Conservation (phyloP, 306 rosid species). For the Begonia peltatifolia region DNA sequence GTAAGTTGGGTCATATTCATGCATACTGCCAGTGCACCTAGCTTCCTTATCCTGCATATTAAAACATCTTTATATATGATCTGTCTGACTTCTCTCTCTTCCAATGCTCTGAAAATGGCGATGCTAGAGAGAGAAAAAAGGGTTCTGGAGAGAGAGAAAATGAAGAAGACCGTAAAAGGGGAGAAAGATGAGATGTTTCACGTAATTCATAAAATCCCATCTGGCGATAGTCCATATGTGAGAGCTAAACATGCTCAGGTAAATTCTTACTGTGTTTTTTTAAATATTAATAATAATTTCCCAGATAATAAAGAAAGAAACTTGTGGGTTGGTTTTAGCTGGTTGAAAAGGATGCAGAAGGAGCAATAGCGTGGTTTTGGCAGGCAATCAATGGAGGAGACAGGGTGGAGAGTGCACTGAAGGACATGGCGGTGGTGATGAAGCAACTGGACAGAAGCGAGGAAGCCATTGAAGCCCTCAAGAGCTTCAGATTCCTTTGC, state of each 20-base stretch:
- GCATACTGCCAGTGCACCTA: too few relatives aligned
- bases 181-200: slow-evolving; percentile 58
- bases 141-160: slow-evolving; percentile 3
- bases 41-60: too few relatives aligned
- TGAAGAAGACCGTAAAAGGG: slow-evolving; percentile 20
- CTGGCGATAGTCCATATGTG: slow-evolving; percentile 77
- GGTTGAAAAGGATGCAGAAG: slow-evolving; percentile 66
- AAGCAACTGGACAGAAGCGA: slow-evolving; percentile 60
- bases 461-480: slow-evolving; percentile 78
- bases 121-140: slow-evolving; percentile 1
- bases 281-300: background rate
- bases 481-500: slow-evolving; percentile 50
- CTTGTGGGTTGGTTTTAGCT: slow-evolving; percentile 21
- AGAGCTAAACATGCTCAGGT: slow-evolving; percentile 96
- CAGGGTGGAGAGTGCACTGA: slow-evolving; percentile 78
- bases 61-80: too few relatives aligned
- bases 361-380: slow-evolving; percentile 65
- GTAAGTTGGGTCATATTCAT: too few relatives aligned
- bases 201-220: slow-evolving; percentile 73
- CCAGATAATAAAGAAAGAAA: background rate
- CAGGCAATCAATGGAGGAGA: slow-evolving; percentile 73
- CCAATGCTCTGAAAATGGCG: too few relatives aligned
- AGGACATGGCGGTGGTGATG: slow-evolving; percentile 93
- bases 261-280: slow-evolving; percentile 2
- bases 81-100: too few relatives aligned